Base-by-base conservation (phyloP, 495 filamentous ascomycete genomes). In the Apodospora peruviana region DNA sequence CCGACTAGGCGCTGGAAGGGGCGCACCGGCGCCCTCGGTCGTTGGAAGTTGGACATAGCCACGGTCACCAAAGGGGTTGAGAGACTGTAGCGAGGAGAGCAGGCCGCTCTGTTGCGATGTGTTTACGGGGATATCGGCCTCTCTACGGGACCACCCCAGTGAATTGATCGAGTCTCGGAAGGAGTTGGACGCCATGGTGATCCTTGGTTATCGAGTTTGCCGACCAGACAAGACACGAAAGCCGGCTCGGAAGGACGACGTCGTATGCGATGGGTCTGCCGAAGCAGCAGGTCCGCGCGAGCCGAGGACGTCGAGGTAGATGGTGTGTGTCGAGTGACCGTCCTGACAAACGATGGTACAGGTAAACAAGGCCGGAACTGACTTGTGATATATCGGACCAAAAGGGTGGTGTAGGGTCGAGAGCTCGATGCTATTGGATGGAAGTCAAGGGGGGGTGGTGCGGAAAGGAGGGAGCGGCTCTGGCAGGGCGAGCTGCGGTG, bases 131-230 rank as follows among this genome's bases (percentile, higher is more conserved):
- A 86, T 63, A 59, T 94, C 88, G 45, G 80, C 72, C 38, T 93
- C 87, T 58, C 93, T 82, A 44, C 93, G 85, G 58, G 89, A 86
- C 93, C 93, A 98, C 21, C 93, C 93, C 52, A 98, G 71, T 27
- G 88, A 90, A 73, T 90, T 95, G 79, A 97, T 88, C 19, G 86
- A 91, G 64, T 95, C 87, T 51, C 90, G 80, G 70, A 98, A 97
- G 8, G 89, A 87, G 48, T 81, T 74, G 51, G 91, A 90, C 32
- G 93, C 88, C 93, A 98, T 98, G 56, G 48, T 9, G 21, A 9
- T 14, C 12, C 5, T 37, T 23, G 20, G 12, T 18, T 23, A 8
- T 23, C 20, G 18, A 11, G 52, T 35, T 48, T 35, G 9, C 17
- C 17, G 16, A n/a, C 21, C 9, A 37, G 14, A 27, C 12, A 37